Evolutionary conservation across 768 basidiomycete species (phyloP).

Genomic region (Phlegmacium glaucopus): DNA sequence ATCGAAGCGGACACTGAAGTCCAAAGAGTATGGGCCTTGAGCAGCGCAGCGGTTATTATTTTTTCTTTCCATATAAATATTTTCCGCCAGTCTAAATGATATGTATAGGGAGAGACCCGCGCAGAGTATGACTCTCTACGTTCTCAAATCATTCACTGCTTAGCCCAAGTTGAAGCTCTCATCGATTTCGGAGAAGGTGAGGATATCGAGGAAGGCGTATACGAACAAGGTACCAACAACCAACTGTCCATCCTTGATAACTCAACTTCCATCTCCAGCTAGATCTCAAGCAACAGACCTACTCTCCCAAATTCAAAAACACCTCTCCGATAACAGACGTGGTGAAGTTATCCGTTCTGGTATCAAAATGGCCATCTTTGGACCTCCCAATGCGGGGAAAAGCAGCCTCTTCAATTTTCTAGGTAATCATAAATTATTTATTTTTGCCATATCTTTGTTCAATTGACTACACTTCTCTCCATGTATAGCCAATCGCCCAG

Average conservation of each 20-base stretch:
- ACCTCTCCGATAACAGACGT: slow-evolving; percentile 67
- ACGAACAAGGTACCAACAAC: slow-evolving; percentile 55
- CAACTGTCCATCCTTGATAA: slow-evolving; percentile 3
- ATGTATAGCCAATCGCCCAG: slow-evolving; percentile 71
- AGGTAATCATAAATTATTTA: slow-evolving; percentile 39
- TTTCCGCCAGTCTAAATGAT: background rate
- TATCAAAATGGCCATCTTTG: slow-evolving; percentile 82
- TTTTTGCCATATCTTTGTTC: background rate
- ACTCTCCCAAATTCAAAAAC: slow-evolving; percentile 44
- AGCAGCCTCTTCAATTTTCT: slow-evolving; percentile 85
- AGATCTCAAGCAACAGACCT: slow-evolving; percentile 46
- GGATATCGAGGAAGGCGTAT: slow-evolving; percentile 81
- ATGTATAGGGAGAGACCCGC: slow-evolving; percentile 56
- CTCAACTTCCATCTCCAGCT: slow-evolving; percentile 37
- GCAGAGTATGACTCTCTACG: slow-evolving; percentile 63
- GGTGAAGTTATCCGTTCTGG: slow-evolving; percentile 86
- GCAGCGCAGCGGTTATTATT: slow-evolving; percentile 59
- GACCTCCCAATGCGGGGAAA: slow-evolving; percentile 94
- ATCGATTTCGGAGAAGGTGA: slow-evolving; percentile 95
- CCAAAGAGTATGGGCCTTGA: slow-evolving; percentile 72
- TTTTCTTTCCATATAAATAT: background rate
- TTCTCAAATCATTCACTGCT: slow-evolving; percentile 61
- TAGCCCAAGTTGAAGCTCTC: slow-evolving; percentile 80
- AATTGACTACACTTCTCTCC: background rate
- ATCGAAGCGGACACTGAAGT: slow-evolving; percentile 86